phyloP scores from a whole-genome alignment of 2,329 filamentous ascomycete genomes.

The Talaromyces sp. region DNA sequence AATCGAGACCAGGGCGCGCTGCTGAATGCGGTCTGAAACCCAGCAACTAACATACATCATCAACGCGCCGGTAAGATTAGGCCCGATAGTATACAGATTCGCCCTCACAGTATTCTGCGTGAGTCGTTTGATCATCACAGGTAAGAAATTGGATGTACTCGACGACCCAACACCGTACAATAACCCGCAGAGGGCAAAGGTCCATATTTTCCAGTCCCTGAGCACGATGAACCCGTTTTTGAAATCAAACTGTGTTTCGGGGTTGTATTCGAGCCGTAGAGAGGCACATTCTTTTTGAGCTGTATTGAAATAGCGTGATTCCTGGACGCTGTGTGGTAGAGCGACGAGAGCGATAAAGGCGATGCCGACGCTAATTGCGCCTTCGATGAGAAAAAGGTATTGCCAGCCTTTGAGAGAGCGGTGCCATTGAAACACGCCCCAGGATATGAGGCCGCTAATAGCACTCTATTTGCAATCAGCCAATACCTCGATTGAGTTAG shows the following conservation, averaged over 20 bases:
- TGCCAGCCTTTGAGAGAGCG: slow-evolving; percentile 10
- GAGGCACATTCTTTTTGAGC: not conserved
- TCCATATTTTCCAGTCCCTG: slow-evolving; percentile 8
- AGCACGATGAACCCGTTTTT: not conserved
- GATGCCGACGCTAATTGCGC: slow-evolving; percentile 8
- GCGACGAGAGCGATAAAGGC: not conserved
- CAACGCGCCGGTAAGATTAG: slow-evolving; percentile 11
- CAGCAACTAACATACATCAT: slow-evolving; percentile 5
- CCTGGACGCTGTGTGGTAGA: not conserved
- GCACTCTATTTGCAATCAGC: not conserved
- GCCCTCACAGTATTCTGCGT: slow-evolving; percentile 7
- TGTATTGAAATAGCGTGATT: not conserved
- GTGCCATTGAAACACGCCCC: slow-evolving; percentile 12
- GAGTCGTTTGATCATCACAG: slow-evolving; percentile 15
- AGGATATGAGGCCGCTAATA: slow-evolving; percentile 12
- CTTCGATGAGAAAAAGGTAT: slow-evolving; percentile 16
- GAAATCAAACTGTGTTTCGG: not conserved
- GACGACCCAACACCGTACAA: slow-evolving; percentile 10
- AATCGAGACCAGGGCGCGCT: slow-evolving; percentile 2
- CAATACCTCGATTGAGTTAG: not conserved
- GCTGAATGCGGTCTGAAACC: slow-evolving; percentile 6
- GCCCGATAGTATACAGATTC: slow-evolving; percentile 16
- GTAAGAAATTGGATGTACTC: slow-evolving; percentile 17
- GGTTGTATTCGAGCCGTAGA: not conserved
- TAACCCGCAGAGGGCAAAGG: slow-evolving; percentile 6